Evolutionary conservation across 116 monocot genomes (phyloP).

Genomic region (Phalaenopsis hybrid): DNA sequence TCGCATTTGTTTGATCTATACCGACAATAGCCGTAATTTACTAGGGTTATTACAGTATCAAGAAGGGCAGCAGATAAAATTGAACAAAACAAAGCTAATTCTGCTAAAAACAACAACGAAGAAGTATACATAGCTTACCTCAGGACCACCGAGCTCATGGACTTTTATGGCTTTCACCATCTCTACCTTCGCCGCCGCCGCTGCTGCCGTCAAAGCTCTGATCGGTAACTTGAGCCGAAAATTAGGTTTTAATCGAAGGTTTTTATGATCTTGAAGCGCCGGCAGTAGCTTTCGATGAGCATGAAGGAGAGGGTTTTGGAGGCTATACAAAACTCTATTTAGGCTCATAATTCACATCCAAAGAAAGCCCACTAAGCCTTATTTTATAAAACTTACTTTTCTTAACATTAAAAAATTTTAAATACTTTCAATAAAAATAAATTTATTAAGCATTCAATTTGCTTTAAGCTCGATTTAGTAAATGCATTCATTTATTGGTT

Average conservation of each 20-base stretch:
- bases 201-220: slow-evolving; percentile 6
- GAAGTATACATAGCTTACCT: slow-evolving; percentile 24
- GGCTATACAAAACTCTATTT: no score
- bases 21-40: no score
- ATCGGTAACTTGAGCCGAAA: background rate
- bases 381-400: no score
- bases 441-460: no score
- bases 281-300: no score
- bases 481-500: no score
- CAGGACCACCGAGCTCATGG: slow-evolving; percentile 69
- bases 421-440: no score
- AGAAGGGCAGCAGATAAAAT: background rate
- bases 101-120: background rate
- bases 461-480: no score
- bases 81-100: background rate
- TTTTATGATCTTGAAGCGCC: background rate
- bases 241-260: background rate
- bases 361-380: no score
- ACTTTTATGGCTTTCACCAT: slow-evolving; percentile 90
- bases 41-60: background rate
- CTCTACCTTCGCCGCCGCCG: slow-evolving; percentile 1
- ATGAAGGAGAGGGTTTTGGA: no score
- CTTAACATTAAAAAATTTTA: no score
- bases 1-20: background rate
- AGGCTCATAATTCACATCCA: no score